Evolutionary conservation across 768 basidiomycete species (phyloP).

Genomic region (Phallus indusiatus): DNA sequence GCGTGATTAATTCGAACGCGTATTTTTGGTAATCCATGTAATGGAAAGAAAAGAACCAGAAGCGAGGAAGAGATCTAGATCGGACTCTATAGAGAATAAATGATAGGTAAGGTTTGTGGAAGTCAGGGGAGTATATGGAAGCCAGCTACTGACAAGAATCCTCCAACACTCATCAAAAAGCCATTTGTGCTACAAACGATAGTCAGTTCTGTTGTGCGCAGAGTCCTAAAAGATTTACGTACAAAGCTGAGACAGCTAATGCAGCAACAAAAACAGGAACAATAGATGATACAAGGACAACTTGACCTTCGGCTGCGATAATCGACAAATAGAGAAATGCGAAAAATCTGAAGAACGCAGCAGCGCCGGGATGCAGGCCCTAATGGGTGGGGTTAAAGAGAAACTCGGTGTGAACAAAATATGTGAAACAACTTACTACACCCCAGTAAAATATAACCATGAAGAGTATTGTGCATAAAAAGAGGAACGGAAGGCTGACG

Average conservation of each 20-base stretch:
- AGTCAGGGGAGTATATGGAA: too few relatives aligned
- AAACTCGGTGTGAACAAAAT: conserved; percentile 8
- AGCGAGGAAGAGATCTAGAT: conserved; percentile 42
- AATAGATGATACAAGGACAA: conserved; percentile 36
- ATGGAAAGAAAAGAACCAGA: conserved; percentile 51
- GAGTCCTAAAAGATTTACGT: conserved; percentile 37
- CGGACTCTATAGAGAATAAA: conserved; percentile 26
- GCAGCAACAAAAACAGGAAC: conserved; percentile 54
- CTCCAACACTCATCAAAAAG: conserved; percentile 42
- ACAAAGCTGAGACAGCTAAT: conserved; percentile 39
- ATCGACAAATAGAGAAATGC: conserved; percentile 45
- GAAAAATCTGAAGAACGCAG: conserved; percentile 46
- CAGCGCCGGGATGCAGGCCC: conserved; percentile 40
- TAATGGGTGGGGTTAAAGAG: conserved; percentile 14
- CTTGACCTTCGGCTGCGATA: conserved; percentile 43
- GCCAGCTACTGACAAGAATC: conserved; percentile 19
- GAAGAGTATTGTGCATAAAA: conserved; percentile 38
- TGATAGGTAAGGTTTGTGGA: not conserved
- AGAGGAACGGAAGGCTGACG: conserved; percentile 45
- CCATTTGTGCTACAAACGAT: conserved; percentile 15
- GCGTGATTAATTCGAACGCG: not conserved
- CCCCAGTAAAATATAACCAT: conserved; percentile 28
- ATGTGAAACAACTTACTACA: not conserved
- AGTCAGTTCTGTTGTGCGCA: not conserved
- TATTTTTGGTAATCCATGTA: conserved; percentile 46